A percentile compares a stretch with the other conserved stretches of the same genome.
Conservation (phyloP, 371 early-diverging fungal genomes). For the Zopfochytrium polystomum region DNA sequence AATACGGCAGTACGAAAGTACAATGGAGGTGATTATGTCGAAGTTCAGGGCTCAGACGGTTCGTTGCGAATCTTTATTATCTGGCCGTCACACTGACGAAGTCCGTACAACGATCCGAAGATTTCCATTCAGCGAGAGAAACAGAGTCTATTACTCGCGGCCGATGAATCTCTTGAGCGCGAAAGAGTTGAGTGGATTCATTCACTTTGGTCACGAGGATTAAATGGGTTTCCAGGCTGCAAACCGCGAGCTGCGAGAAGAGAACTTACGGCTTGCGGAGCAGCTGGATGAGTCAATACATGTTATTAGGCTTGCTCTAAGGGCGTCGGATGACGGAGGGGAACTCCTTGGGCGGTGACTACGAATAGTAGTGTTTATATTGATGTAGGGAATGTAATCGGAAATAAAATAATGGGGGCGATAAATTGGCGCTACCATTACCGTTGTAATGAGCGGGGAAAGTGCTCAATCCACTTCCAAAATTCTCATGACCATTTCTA, state of each 20-base stretch:
- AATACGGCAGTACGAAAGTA: conserved; percentile 48
- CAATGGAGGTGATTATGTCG: conserved; percentile 48
- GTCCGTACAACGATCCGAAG: conserved; percentile 11
- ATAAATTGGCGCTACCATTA: not conserved
- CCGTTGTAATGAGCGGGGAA: not conserved
- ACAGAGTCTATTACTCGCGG: conserved; percentile 23
- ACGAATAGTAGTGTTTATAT: too few relatives aligned
- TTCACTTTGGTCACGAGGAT: too few relatives aligned
- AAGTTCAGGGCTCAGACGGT: conserved; percentile 47
- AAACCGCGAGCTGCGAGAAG: conserved; percentile 25
- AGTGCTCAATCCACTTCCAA: too few relatives aligned
- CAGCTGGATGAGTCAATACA: conserved; percentile 30
- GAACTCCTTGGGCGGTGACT: too few relatives aligned
- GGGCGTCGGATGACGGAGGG: conserved; percentile 34
- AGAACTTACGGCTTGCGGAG: conserved; percentile 30
- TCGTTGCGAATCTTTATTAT: not conserved
- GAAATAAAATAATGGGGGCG: not conserved
- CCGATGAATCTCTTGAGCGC: conserved; percentile 25
- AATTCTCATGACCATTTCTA: too few relatives aligned
- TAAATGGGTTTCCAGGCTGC: conserved; percentile 15
- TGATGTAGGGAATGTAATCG: too few relatives aligned
- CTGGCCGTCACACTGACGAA: not conserved
- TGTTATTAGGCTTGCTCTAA: conserved; percentile 36
- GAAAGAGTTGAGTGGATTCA: conserved; percentile 24
- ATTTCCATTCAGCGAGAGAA: conserved; percentile 35